Base-by-base conservation (phyloP, 2,329 filamentous ascomycete genomes). In the Botrytis squamosa region DNA sequence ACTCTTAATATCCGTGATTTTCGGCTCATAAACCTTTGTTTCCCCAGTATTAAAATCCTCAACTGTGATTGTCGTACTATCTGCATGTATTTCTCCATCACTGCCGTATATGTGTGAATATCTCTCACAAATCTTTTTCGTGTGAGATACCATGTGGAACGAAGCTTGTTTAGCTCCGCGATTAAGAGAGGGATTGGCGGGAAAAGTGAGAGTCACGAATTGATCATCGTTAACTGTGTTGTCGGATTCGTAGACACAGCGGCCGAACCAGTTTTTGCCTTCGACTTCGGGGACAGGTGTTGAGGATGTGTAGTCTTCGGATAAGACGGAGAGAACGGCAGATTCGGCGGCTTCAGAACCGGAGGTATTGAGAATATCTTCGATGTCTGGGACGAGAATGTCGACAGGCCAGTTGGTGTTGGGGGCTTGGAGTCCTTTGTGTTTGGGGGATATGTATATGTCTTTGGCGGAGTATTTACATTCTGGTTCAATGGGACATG, bases 161-260 rank as follows among this genome's bases (percentile, higher is more conserved):
- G 90, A 90, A 0, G 95, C 95, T 25, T 92, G 94, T 84, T 98
- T 98, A 62, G 93, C 89, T 2, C 89, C 89, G 5, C 75, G 76
- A 75, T 74, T 74, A 78, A 76, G 74, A 71, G 77, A 77, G 25
- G 74, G 71, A 42, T 76, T 70, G 8, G 72, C 63, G n/a, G 71
- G 74, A 94, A 95, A 98, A 6, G 88, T 90, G 70, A 98, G 89
- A 0, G 92, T 95, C 33, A 98, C 96, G 40, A 92, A 88, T 82
- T 98, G 95, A 79, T 98, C 94, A 81, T 99, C 96, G 79, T 91
- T 93, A 60, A 98, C 96, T 79, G 97, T 91, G 83, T 98, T 99
- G 83, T 97, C 94, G 7, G 91, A 86, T 81, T 98, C 96, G 83
- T 91, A 98, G 1, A 98, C 96, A 80, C 96, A 99, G n/a, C 95